Conservation (phyloP, 495 filamentous ascomycete genomes). For the Xylaria intraflava region DNA sequence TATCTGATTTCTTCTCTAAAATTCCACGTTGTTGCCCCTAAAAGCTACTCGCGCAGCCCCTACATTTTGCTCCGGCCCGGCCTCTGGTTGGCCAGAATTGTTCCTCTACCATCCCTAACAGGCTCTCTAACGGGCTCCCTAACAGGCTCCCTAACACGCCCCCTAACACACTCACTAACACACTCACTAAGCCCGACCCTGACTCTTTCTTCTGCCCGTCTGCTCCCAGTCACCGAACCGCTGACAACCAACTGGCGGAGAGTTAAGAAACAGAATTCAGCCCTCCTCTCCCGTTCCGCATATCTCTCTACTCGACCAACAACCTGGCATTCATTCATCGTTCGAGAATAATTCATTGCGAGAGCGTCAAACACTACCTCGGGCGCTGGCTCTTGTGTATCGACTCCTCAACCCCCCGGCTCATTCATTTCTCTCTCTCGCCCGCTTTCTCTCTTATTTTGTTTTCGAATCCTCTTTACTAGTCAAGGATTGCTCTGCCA, state of each 20-base stretch:
- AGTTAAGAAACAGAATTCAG: neutral
- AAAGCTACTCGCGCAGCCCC: neutral
- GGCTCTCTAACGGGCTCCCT: neutral
- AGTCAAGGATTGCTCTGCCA: conserved; percentile 5
- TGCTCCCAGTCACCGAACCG: neutral
- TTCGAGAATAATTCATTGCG: neutral
- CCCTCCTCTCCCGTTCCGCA: neutral
- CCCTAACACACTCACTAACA: neutral
- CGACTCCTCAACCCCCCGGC: neutral
- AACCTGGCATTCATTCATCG: neutral
- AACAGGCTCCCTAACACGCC: neutral
- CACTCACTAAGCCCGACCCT: no score
- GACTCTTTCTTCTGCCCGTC: no score
- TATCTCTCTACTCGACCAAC: neutral
- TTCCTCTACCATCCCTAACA: neutral
- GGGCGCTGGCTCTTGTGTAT: neutral
- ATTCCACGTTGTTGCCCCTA: neutral
- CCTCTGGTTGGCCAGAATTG: conserved; percentile 1
- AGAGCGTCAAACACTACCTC: neutral
- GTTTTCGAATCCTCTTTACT: neutral
- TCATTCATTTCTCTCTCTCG: neutral
- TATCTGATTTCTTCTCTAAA: neutral
- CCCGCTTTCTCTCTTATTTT: neutral
- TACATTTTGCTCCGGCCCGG: neutral
- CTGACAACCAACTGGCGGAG: neutral